phyloP scores from a whole-genome alignment of 2,329 filamentous ascomycete genomes.

The Aspergillus bombycis region DNA sequence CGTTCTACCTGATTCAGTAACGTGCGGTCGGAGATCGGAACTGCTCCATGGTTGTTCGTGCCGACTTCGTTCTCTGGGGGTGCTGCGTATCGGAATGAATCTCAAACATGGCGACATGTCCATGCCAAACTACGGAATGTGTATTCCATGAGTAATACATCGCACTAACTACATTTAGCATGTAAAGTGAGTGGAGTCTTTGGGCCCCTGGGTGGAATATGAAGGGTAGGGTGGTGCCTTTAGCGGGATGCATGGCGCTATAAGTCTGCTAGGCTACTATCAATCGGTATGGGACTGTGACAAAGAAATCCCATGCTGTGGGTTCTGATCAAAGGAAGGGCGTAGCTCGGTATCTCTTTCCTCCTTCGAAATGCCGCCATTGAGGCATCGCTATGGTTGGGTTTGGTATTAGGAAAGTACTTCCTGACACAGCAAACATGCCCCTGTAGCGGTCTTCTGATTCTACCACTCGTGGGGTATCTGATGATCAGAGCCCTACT shows the following conservation, averaged over 20 bases:
- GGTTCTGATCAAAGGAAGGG: neutral
- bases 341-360: neutral
- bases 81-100: neutral
- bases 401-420: neutral
- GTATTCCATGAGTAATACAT: neutral
- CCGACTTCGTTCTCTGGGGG: neutral
- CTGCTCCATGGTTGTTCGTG: neutral
- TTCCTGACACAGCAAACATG: neutral
- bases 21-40: neutral
- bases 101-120: neutral
- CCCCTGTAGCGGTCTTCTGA: neutral
- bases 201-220: neutral
- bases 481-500: neutral
- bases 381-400: neutral
- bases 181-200: neutral
- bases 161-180: neutral
- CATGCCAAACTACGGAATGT: neutral
- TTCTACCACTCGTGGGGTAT: neutral
- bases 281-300: neutral
- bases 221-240: neutral
- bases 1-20: neutral
- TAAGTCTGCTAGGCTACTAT: neutral
- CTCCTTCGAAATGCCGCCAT: neutral
- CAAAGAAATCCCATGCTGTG: neutral
- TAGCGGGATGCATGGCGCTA: neutral